Evolutionary conservation across 305 asterid species (phyloP).

Genomic region (Nicotiana rustica): DNA sequence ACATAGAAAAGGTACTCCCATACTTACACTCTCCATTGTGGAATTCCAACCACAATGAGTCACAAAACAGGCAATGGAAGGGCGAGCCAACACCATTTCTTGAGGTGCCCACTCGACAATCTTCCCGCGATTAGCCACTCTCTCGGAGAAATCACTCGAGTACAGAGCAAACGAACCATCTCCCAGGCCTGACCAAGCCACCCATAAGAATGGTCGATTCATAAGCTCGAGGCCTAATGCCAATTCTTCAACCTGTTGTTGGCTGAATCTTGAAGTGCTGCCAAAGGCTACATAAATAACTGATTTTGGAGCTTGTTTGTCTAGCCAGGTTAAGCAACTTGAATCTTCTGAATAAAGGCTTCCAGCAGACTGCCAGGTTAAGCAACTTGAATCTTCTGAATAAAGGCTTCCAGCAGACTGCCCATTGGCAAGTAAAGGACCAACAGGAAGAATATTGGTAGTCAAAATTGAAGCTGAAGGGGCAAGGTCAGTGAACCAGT

Average conservation of each 20-base stretch:
- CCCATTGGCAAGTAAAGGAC: constrained; percentile 55
- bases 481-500: constrained; percentile 46
- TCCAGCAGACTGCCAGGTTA: constrained; percentile 53
- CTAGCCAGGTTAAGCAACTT: constrained; percentile 63
- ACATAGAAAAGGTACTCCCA: constrained; percentile 65
- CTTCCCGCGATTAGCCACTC: constrained; percentile 50
- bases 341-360: constrained; percentile 56
- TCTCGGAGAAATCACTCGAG: constrained; percentile 35
- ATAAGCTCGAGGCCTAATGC: constrained; percentile 54
- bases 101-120: constrained; percentile 72
- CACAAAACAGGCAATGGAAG: constrained; percentile 52
- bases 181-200: constrained; percentile 57
- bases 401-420: constrained; percentile 47
- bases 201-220: constrained; percentile 64
- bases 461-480: constrained; percentile 29
- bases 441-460: constrained; percentile 51
- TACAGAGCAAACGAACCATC: constrained; percentile 31
- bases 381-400: constrained; percentile 59
- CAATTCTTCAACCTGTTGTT: constrained; percentile 52
- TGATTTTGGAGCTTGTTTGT: constrained; percentile 51
- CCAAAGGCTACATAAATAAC: constrained; percentile 65
- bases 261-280: constrained; percentile 54
- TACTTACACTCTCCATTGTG: constrained; percentile 59
- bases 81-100: constrained; percentile 58
- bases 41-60: constrained; percentile 75